A percentile compares a stretch with the other conserved stretches of the same genome.
Evolutionary conservation across 1,284 basidiomycete genomes (phyloP).

Genomic region (Cutaneotrichosporon spelunceum): DNA sequence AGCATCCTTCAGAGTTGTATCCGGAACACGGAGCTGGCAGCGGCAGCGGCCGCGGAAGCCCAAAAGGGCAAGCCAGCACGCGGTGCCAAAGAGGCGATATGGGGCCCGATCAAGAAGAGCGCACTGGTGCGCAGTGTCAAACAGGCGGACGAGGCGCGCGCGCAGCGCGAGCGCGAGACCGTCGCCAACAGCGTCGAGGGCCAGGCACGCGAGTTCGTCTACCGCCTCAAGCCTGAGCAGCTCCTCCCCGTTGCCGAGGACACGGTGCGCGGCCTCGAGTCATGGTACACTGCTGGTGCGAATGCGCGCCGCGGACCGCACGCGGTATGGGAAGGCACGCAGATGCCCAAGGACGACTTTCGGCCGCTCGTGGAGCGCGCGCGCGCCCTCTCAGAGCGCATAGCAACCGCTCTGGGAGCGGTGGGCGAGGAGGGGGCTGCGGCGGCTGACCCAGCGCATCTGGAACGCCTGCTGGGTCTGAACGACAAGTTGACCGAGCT

Average conservation of each 20-base stretch:
- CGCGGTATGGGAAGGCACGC: constrained; percentile 44
- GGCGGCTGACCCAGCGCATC: constrained; percentile 13
- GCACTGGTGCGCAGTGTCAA: constrained; percentile 51
- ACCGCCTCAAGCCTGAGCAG: constrained; percentile 55
- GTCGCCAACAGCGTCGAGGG: constrained; percentile 42
- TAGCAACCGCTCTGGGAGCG: constrained; percentile 61
- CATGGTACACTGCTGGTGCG: constrained; percentile 36
- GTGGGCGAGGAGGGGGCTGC: constrained; percentile 57
- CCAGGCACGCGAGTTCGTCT: constrained; percentile 46
- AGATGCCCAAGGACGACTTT: constrained; percentile 45
- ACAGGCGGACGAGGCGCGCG: constrained; percentile 46
- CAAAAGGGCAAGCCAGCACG: constrained; percentile 10
- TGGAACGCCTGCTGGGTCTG: constrained; percentile 66
- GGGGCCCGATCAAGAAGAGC: constrained; percentile 54
- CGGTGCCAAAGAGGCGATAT: constrained; percentile 47
- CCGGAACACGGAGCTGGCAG: constrained; percentile 72
- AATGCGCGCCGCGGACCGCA: constrained; percentile 15
- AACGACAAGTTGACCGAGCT: constrained; percentile 67
- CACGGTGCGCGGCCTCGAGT: constrained; percentile 44
- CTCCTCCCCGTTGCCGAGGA: constrained; percentile 60
- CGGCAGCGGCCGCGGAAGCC: constrained; percentile 30
- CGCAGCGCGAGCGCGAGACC: constrained; percentile 41
- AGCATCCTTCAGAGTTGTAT: constrained; percentile 65
- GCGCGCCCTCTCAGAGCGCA: constrained; percentile 58
- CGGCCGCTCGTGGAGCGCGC: constrained; percentile 55